A percentile compares a stretch with the other conserved stretches of the same genome.
These are phyloP conservation scores for Singerocomus rubriflavus DNA, from an alignment of 1,284 basidiomycete species.

Conservation along the genomic window DNA sequence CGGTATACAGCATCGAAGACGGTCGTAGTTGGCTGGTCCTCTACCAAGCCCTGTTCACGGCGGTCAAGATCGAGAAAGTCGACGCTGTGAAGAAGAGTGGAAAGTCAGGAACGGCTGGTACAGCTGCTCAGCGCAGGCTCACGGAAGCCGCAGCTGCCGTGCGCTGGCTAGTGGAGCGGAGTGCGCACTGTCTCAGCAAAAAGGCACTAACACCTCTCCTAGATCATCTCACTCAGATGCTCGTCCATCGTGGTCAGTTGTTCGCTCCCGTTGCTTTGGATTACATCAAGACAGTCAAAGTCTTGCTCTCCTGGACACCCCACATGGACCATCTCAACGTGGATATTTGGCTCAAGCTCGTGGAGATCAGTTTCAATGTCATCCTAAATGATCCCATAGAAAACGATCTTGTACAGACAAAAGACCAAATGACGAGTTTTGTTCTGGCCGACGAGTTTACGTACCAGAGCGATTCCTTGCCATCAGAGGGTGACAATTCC, in stretches of 20 bases:
- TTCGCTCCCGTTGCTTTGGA: conserved; percentile 69
- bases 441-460: conserved; percentile 26
- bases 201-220: conserved; percentile 56
- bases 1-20: conserved; percentile 53
- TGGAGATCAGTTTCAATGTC: conserved; percentile 74
- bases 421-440: conserved; percentile 19
- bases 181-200: conserved; percentile 51
- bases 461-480: conserved; percentile 29
- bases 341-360: conserved; percentile 64
- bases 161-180: conserved; percentile 67
- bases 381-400: conserved; percentile 65
- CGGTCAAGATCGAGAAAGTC: conserved; percentile 62
- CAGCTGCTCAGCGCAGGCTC: conserved; percentile 55
- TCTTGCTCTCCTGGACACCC: conserved; percentile 60
- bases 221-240: conserved; percentile 63
- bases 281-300: conserved; percentile 77
- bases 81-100: conserved; percentile 49
- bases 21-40: conserved; percentile 64
- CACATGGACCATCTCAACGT: conserved; percentile 78
- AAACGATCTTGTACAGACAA: conserved; percentile 36
- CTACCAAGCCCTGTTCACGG: conserved; percentile 71
- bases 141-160: conserved; percentile 61
- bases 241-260: conserved; percentile 56
- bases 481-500: conserved; percentile 31
- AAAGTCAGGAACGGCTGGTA: conserved; percentile 32